These are phyloP conservation scores for Arthrobotrys musiformis DNA, from an alignment of 2,329 filamentous ascomycete genomes.

Conservation along the genomic window DNA sequence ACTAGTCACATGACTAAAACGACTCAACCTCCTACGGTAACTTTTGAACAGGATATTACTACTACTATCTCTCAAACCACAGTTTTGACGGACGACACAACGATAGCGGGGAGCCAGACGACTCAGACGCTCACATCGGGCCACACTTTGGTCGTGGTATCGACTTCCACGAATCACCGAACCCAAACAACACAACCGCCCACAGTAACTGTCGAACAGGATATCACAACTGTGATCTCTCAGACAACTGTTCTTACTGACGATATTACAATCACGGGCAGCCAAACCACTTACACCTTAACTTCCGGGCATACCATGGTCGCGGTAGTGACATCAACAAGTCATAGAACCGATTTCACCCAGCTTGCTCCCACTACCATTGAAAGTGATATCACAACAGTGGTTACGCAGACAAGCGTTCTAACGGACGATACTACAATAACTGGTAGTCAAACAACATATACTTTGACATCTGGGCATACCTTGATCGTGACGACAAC, in stretches of 20 bases:
- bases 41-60: background rate
- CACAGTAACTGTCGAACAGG: background rate
- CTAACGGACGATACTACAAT: conserved; percentile 16
- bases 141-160: background rate
- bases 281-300: background rate
- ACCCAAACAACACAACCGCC: background rate
- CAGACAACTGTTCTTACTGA: background rate
- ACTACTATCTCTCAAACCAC: background rate
- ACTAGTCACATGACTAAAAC: background rate
- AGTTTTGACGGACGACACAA: conserved; percentile 1
- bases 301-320: conserved; percentile 20
- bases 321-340: background rate
- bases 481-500: background rate
- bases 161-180: background rate
- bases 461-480: conserved; percentile 14
- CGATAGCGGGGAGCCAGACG: background rate
- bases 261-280: conserved; percentile 1
- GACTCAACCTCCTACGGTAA: background rate
- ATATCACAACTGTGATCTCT: background rate
- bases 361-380: background rate
- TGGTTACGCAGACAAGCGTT: background rate
- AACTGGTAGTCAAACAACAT: background rate
- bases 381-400: background rate
- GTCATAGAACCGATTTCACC: background rate
- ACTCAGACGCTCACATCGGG: background rate